Conservation (phyloP, 163 green algal genomes). For the Prototheca wickerhamii region DNA sequence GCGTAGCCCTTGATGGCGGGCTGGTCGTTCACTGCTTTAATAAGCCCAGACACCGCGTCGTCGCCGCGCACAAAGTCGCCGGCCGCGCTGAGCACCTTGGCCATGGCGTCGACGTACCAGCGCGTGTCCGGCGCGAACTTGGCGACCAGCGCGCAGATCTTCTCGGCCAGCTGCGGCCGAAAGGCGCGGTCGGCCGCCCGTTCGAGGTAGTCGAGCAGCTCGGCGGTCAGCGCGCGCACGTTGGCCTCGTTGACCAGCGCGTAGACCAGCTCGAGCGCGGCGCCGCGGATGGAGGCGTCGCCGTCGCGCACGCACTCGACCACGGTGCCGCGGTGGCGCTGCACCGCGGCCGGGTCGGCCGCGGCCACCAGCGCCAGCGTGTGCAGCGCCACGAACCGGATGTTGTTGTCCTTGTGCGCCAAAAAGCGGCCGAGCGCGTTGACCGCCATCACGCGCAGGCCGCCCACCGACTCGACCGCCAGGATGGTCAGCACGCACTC, state of each 20-base stretch:
- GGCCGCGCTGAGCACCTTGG: constrained; percentile 55
- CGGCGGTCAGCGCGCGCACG: constrained; percentile 74
- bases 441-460: constrained; percentile 91
- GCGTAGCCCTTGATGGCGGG: constrained; percentile 78
- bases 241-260: constrained; percentile 93
- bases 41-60: constrained; percentile 61
- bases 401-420: constrained; percentile 94
- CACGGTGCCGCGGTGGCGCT: constrained; percentile 89
- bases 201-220: constrained; percentile 95
- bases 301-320: constrained; percentile 96
- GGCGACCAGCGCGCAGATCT: constrained; percentile 83
- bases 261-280: constrained; percentile 93
- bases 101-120: constrained; percentile 84
- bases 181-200: constrained; percentile 81
- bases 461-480: constrained; percentile 73
- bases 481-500: constrained; percentile 89
- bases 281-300: constrained; percentile 80
- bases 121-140: constrained; percentile 72
- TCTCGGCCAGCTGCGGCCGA: constrained; percentile 86
- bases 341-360: constrained; percentile 76
- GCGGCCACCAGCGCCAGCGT: constrained; percentile 80
- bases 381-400: constrained; percentile 95
- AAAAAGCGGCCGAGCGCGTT: constrained; percentile 96
- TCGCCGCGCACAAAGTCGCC: constrained; percentile 82
- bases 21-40: constrained; percentile 79